These are phyloP conservation scores for Oryza meridionalis DNA, from an alignment of 176 grass and related monocot species.

Conservation along the genomic window DNA sequence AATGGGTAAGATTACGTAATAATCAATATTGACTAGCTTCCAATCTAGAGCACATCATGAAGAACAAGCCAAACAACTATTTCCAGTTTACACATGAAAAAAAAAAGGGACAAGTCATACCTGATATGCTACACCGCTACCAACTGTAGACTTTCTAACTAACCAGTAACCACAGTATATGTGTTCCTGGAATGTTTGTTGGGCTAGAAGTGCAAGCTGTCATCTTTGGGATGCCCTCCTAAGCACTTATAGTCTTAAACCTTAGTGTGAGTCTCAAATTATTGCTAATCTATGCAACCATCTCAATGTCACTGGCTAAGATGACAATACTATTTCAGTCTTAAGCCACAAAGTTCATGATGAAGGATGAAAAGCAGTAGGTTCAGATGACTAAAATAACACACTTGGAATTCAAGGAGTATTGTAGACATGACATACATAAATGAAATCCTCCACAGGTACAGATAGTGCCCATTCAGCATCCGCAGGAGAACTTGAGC, in stretches of 20 bases:
- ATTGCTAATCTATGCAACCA: not conserved
- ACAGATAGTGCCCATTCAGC: slow-evolving; percentile 81
- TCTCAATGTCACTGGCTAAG: slow-evolving; percentile 8
- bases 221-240: not conserved
- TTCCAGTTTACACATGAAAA: not conserved
- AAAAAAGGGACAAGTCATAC: not conserved
- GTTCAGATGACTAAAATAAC: slow-evolving; percentile 10
- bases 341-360: not conserved
- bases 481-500: slow-evolving; percentile 49
- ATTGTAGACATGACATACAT: slow-evolving; percentile 59
- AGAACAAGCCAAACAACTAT: not conserved
- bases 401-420: slow-evolving; percentile 14
- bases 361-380: not conserved
- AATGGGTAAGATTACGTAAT: too few relatives aligned
- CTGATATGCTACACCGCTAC: too few relatives aligned
- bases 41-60: not conserved
- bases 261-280: not conserved
- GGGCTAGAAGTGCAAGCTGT: not conserved
- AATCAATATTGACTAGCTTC: not conserved
- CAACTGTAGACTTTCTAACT: not conserved
- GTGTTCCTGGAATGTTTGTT: not conserved
- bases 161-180: not conserved
- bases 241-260: not conserved
- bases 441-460: slow-evolving; percentile 86
- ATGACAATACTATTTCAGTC: not conserved